Percentiles rank a stretch among this genome's conserved stretches.
Evolutionary conservation across 2,329 filamentous ascomycete species (phyloP).

Genomic region (Didymella pomorum): DNA sequence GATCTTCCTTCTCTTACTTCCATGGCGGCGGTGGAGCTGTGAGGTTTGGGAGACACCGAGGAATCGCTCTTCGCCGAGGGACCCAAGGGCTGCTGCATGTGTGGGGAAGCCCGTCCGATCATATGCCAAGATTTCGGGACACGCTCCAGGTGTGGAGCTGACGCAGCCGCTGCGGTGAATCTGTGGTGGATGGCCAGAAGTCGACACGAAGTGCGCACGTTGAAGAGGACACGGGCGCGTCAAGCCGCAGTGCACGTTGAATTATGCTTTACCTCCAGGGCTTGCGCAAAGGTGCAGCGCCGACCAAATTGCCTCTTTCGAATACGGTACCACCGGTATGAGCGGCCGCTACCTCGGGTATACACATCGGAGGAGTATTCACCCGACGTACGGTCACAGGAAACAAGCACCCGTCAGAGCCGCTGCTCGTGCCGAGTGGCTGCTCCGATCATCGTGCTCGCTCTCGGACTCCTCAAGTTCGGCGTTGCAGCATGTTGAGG

Average conservation of each 20-base stretch:
- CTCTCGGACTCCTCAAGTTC: conserved; percentile 23
- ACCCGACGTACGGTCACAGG: conserved; percentile 34
- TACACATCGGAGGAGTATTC: conserved; percentile 38
- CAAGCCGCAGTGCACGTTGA: conserved; percentile 6
- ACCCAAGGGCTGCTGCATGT: conserved; percentile 24
- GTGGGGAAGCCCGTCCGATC: conserved; percentile 51
- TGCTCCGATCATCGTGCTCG: conserved; percentile 24
- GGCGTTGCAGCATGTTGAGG: conserved; percentile 16
- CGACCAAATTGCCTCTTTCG: conserved; percentile 17
- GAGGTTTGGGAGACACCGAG: conserved; percentile 31
- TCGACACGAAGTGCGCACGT: conserved; percentile 11
- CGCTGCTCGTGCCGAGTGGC: conserved; percentile 19
- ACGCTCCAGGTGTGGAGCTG: conserved; percentile 24
- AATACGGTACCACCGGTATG: conserved; percentile 16
- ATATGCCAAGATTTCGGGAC: conserved; percentile 44
- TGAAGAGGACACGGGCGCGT: conserved; percentile 5
- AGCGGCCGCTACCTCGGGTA: conserved; percentile 35
- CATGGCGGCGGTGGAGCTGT: conserved; percentile 42
- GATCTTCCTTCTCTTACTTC: conserved; percentile 48
- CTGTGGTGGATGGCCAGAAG: conserved; percentile 2
- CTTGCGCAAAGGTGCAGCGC: conserved; percentile 12
- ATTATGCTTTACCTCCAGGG: conserved; percentile 2
- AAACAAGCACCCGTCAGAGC: conserved; percentile 34
- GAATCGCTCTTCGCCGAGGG: conserved; percentile 37
- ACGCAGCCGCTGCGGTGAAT: conserved; percentile 2